A percentile compares a stretch with the other conserved stretches of the same genome.
phyloP scores from a whole-genome alignment of 108 stramenopile species.

The Conticribra weissflogii region DNA sequence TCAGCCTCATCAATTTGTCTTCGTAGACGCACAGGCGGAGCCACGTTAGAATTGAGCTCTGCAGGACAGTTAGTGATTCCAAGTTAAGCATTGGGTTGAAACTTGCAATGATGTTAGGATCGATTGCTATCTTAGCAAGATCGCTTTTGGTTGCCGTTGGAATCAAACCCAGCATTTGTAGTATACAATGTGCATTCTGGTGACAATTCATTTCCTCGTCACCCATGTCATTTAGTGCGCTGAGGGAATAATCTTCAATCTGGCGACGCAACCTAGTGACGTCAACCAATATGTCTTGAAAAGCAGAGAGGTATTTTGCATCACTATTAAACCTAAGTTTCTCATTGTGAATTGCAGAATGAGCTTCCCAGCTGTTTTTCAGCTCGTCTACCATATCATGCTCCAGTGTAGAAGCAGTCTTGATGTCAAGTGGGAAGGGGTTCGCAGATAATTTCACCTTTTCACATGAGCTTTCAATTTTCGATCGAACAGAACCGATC shows the following conservation, averaged over 20 bases:
- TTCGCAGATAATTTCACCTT: background rate
- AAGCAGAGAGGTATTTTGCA: background rate
- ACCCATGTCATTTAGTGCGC: slow-evolving; percentile 13
- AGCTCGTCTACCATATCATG: slow-evolving; percentile 27
- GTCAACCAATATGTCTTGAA: background rate
- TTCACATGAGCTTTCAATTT: background rate
- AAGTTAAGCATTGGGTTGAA: slow-evolving; percentile 34
- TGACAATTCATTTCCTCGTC: slow-evolving; percentile 13
- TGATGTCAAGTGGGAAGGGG: slow-evolving; percentile 16
- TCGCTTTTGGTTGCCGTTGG: slow-evolving; percentile 25
- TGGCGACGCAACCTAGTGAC: slow-evolving; percentile 2
- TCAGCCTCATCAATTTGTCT: slow-evolving; percentile 44
- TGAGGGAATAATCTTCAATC: slow-evolving; percentile 12
- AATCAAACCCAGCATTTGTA: slow-evolving; percentile 13
- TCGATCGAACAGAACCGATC: background rate
- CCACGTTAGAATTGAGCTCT: slow-evolving; percentile 22
- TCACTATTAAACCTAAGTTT: background rate
- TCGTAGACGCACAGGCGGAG: slow-evolving; percentile 55
- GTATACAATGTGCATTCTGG: slow-evolving; percentile 23
- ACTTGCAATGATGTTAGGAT: background rate
- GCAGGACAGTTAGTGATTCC: background rate
- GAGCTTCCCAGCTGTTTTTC: slow-evolving; percentile 31
- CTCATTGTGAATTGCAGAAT: slow-evolving; percentile 1
- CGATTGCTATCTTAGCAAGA: slow-evolving; percentile 28
- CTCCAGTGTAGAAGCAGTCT: slow-evolving; percentile 20